Percentiles rank a stretch among this genome's conserved stretches.
phyloP scores from a whole-genome alignment of 805 yeast species.

The Dipodascopsis tothii region DNA sequence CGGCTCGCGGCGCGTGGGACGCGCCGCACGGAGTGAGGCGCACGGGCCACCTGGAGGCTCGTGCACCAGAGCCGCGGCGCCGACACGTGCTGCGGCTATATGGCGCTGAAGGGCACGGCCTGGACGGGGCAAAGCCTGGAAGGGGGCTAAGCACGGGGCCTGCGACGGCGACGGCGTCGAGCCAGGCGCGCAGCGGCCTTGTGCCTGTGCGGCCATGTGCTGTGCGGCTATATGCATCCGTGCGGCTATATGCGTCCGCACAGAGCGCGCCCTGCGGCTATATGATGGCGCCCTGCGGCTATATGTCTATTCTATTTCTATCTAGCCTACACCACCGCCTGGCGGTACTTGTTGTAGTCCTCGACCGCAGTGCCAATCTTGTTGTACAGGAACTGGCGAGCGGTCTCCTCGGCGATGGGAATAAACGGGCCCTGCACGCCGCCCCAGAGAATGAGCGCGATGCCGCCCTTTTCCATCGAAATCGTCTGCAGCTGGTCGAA shows the following conservation, averaged over 20 bases:
- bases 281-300: neutral
- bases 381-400: constrained; percentile 59
- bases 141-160: neutral
- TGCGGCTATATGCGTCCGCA: neutral
- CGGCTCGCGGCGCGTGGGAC: too few relatives aligned
- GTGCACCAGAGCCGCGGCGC: too few relatives aligned
- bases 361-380: constrained; percentile 73
- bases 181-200: neutral
- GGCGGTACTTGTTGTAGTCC: constrained; percentile 47
- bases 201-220: neutral
- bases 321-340: constrained; percentile 11
- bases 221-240: neutral
- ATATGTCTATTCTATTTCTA: too few relatives aligned
- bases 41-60: too few relatives aligned
- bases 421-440: constrained; percentile 62
- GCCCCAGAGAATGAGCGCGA: constrained; percentile 54
- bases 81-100: too few relatives aligned
- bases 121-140: too few relatives aligned
- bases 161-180: neutral
- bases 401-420: constrained; percentile 63
- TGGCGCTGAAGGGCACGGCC: too few relatives aligned
- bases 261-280: neutral
- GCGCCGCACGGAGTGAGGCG: too few relatives aligned
- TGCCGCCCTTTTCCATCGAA: constrained; percentile 71
- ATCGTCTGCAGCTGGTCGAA: constrained; percentile 63